Evolutionary conservation across 1,139 yeast genomes (phyloP).

Genomic region (Saccharomycopsis hybrid): DNA sequence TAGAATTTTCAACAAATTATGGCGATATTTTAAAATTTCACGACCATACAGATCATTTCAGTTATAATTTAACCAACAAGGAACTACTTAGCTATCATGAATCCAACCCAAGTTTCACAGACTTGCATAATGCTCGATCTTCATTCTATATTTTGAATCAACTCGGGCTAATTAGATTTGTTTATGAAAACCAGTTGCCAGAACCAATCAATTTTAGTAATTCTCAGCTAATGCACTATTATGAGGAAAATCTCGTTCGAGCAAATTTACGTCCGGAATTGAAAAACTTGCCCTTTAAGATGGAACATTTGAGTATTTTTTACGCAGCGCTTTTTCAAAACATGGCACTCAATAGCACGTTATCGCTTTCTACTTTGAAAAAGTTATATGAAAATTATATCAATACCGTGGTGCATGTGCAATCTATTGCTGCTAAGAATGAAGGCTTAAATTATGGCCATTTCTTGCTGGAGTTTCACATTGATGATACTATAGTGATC

Average conservation of each 20-base stretch:
- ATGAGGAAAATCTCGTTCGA: constrained; percentile 9
- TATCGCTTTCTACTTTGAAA: background rate
- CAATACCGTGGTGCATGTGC: constrained; percentile 8
- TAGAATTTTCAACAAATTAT: constrained; percentile 8
- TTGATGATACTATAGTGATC: constrained; percentile 7
- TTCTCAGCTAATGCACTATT: constrained; percentile 12
- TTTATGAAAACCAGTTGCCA: constrained; percentile 10
- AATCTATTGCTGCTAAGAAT: background rate
- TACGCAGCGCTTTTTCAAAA: constrained; percentile 14
- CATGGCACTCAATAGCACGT: background rate
- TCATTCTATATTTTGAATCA: constrained; percentile 15
- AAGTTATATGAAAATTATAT: constrained; percentile 13
- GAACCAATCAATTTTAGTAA: constrained; percentile 12
- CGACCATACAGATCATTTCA: background rate
- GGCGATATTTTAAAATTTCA: constrained; percentile 2
- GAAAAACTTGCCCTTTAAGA: constrained; percentile 5
- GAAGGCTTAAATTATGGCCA: background rate
- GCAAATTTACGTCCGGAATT: constrained; percentile 7
- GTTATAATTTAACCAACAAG: background rate
- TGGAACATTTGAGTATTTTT: constrained; percentile 15
- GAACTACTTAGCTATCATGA: constrained; percentile 6
- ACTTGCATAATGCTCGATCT: constrained; percentile 3
- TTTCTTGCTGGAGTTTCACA: background rate
- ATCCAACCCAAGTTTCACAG: background rate
- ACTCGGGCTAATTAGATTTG: constrained; percentile 15